These are phyloP conservation scores for Aegilops umbellulata DNA, from an alignment of 176 grass and related monocot species.

Conservation along the genomic window DNA sequence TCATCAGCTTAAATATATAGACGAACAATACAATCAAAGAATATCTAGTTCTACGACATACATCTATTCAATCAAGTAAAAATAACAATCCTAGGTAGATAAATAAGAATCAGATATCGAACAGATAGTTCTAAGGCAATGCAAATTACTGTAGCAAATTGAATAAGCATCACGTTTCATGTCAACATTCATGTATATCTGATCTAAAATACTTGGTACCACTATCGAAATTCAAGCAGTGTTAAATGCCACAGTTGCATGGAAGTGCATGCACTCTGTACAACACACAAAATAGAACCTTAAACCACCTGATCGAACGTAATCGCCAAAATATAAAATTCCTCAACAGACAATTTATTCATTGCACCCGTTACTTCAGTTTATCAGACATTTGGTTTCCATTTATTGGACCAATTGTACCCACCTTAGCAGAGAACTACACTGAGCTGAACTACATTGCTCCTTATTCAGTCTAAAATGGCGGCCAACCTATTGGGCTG, in stretches of 20 bases:
- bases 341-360: neutral
- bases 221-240: neutral
- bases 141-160: neutral
- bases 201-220: neutral
- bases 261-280: neutral
- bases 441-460: neutral
- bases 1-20: neutral
- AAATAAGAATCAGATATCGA: neutral
- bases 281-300: neutral
- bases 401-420: neutral
- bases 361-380: neutral
- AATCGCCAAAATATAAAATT: neutral
- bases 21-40: neutral
- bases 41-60: conserved; percentile 12
- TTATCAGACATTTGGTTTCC: neutral
- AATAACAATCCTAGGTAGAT: conserved; percentile 4
- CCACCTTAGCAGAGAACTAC: neutral
- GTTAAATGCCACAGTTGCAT: neutral
- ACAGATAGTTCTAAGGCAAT: neutral
- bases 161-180: neutral
- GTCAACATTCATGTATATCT: neutral
- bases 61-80: conserved; percentile 22
- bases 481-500: neutral
- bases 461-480: neutral
- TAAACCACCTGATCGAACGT: neutral